Percentiles rank a stretch among this genome's conserved stretches.
Conservation (phyloP, 257 asterid species). For the Voacanga thouarsii region DNA sequence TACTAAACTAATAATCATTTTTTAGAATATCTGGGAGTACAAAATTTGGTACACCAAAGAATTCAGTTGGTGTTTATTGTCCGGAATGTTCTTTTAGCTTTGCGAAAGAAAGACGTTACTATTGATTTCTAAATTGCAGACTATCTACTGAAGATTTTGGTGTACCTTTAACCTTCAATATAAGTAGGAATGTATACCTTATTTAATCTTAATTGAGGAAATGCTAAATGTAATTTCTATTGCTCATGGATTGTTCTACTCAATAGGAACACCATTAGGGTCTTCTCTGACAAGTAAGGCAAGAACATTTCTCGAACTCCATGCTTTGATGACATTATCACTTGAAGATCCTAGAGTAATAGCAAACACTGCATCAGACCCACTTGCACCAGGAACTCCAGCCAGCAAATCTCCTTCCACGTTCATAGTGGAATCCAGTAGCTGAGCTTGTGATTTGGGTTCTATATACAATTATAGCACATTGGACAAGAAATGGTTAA, state of each 20-base stretch:
- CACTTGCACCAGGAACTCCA: constrained; percentile 99
- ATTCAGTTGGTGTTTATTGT: constrained; percentile 13
- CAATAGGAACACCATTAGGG: constrained; percentile 74
- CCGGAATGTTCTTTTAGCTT: not conserved
- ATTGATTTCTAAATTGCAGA: not conserved
- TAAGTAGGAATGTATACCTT: not conserved
- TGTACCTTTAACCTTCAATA: not conserved
- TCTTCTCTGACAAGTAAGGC: constrained; percentile 87
- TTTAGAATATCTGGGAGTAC: not conserved
- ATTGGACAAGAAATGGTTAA: constrained; percentile 11
- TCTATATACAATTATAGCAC: constrained; percentile 57
- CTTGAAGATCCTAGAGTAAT: constrained; percentile 65
- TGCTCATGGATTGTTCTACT: constrained; percentile 38
- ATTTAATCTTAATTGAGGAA: constrained; percentile 57
- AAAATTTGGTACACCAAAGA: not conserved
- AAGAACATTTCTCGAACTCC: constrained; percentile 78
- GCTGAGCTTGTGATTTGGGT: constrained; percentile 80
- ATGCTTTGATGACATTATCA: constrained; percentile 48
- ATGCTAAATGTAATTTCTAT: constrained; percentile 42
- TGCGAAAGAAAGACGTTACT: not conserved
- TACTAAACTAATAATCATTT: not conserved
- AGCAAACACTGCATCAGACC: constrained; percentile 91
- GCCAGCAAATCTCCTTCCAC: constrained; percentile 78
- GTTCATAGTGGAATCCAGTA: constrained; percentile 73
- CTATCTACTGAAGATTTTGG: not conserved